Evolutionary conservation across 345 rosid genomes (phyloP).

Genomic region (Jatropha curcas): DNA sequence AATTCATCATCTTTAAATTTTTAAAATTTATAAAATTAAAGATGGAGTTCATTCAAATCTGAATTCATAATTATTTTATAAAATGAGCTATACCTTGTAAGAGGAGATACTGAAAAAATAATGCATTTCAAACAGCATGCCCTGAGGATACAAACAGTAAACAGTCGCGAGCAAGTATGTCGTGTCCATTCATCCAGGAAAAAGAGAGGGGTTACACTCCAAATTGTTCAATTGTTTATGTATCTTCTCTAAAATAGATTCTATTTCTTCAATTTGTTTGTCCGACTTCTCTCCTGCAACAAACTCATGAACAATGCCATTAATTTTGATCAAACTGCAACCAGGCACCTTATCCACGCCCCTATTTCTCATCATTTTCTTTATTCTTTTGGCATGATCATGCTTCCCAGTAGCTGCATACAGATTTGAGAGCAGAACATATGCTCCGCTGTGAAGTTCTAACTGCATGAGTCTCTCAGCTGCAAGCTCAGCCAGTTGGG

Average conservation of each 20-base stretch:
- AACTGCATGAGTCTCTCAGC: slow-evolving; percentile 36
- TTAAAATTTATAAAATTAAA: too few relatives aligned
- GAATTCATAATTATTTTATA: too few relatives aligned
- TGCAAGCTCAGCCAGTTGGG: slow-evolving; percentile 33
- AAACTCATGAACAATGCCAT: slow-evolving; percentile 24
- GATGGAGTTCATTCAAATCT: too few relatives aligned
- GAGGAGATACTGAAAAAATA: not conserved
- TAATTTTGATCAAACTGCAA: slow-evolving; percentile 29
- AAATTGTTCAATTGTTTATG: slow-evolving; percentile 3
- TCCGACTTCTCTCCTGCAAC: slow-evolving; percentile 27
- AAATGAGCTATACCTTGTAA: not conserved
- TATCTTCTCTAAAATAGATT: slow-evolving; percentile 16
- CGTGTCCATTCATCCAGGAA: not conserved
- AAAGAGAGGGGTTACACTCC: not conserved
- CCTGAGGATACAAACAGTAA: not conserved
- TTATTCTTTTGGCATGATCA: slow-evolving; percentile 35
- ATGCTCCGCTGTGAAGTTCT: slow-evolving; percentile 39
- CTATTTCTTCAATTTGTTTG: slow-evolving; percentile 14
- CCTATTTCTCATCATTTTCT: slow-evolving; percentile 34
- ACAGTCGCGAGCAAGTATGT: not conserved
- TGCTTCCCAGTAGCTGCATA: slow-evolving; percentile 33
- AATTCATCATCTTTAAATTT: too few relatives aligned
- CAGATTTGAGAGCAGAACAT: slow-evolving; percentile 34
- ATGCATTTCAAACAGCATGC: not conserved
- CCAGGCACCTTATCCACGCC: slow-evolving; percentile 28